phyloP scores from a whole-genome alignment of 2,329 filamentous ascomycete genomes.

The Dactylellina leptospora region DNA sequence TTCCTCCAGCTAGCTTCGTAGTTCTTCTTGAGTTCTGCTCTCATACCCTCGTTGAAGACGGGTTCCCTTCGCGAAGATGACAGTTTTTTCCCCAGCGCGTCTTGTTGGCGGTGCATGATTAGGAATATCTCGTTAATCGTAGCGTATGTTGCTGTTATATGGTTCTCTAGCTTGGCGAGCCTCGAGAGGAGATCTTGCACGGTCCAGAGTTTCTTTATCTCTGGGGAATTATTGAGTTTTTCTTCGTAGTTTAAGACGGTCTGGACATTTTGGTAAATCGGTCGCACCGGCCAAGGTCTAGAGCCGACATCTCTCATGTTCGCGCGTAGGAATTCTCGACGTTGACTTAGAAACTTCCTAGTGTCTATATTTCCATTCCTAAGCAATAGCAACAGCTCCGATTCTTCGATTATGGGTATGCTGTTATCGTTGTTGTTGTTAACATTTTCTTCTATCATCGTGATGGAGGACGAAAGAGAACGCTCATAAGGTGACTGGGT shows the following conservation, averaged over 20 bases:
- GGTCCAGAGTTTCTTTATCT: conserved; percentile 2
- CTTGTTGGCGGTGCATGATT: conserved; percentile 28
- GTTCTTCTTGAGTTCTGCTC: conserved; percentile 20
- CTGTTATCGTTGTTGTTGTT: too few species aligned
- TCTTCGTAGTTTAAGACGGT: conserved; percentile 16
- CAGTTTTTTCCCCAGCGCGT: conserved; percentile 15
- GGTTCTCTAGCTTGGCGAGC: conserved; percentile 43
- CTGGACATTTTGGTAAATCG: conserved; percentile 39
- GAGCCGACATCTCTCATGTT: not conserved
- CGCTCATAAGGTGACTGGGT: too few species aligned
- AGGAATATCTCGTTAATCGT: conserved; percentile 30
- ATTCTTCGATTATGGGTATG: conserved; percentile 31
- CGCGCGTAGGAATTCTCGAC: conserved; percentile 28
- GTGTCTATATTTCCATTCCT: conserved; percentile 1
- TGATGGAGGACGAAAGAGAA: too few species aligned
- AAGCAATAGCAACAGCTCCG: conserved; percentile 6
- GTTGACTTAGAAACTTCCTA: conserved; percentile 24
- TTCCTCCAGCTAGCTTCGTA: conserved; percentile 41
- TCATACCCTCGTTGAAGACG: conserved; percentile 18
- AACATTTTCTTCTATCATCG: too few species aligned
- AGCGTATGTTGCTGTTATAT: conserved; percentile 21
- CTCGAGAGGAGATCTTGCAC: conserved; percentile 24
- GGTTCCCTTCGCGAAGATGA: conserved; percentile 13
- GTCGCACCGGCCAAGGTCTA: conserved; percentile 1
- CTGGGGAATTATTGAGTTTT: not conserved